Evolutionary conservation across 805 yeast species (phyloP), one percentile per base, ranked within the genome.

Genomic region (Komagataella kurtzmanii): DNA sequence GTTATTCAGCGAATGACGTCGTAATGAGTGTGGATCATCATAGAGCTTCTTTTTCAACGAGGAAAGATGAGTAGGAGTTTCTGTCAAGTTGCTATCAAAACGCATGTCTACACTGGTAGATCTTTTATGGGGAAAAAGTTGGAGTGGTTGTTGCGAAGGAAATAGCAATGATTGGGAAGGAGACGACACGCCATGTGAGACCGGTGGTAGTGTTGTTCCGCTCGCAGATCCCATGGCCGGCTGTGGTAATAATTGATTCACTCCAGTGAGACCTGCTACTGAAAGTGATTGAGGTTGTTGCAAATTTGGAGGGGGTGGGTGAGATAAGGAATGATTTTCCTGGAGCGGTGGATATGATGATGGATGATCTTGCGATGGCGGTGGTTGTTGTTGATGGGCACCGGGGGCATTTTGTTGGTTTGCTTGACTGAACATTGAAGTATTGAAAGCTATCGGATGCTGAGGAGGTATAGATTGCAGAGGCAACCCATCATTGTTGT

Each of bases 151-250:
- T 14, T 30, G 40, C 46, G 46, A n/a, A 24, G 19, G 44, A 49
- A 48, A 14, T 36, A 49, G 30, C 18, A 45, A n/a, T 36, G 44
- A 47, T 24, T 44, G 60, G 56, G 8, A 65, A 53, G 47, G 61
- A 51, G 49, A 62, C 51, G 10, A 50, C 8, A 17, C 50, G 51
- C 18, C 49, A 43, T 7, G 61, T 54, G 7, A 58, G 56, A 4
- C 53, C 12, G 12, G 40, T 30, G 40, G 40, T 10, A 30, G 40
- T 30, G 40, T 14, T 30, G 40, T 24, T 23, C 18, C 24, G 19
- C 24, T 12, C 17, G 50, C 55, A 55, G 54, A 44, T 55, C 61
- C 46, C 46, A 44, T 46, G 47, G 52, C 49, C 14, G 40, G 40
- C 14, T 30, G 40, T 30, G 40, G 40, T 8, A 30, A 14, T 10